phyloP scores from a whole-genome alignment of 106 monocot species.

The Alisma plantagoaquatica region DNA sequence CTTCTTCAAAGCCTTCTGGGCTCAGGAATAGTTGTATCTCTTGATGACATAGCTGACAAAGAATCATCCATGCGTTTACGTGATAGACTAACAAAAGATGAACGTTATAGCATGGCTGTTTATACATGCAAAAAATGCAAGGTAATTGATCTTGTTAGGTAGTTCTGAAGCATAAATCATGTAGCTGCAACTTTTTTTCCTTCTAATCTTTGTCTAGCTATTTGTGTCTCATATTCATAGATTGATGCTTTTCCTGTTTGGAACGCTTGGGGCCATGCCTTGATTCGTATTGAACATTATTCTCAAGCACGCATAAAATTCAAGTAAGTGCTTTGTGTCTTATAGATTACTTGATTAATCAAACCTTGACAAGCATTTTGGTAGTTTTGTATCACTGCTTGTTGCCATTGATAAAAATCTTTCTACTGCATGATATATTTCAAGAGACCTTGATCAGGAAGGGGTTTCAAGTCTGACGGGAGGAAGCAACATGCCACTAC shows the following conservation, averaged over 20 bases:
- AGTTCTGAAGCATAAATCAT: too few relatives aligned
- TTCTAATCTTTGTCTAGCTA: not conserved
- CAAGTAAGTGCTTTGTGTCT: too few relatives aligned
- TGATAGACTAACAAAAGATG: constrained; percentile 72
- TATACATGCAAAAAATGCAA: constrained; percentile 99
- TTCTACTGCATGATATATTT: too few relatives aligned
- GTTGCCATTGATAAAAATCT: not conserved
- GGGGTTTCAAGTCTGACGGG: too few relatives aligned
- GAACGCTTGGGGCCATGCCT: constrained; percentile 94
- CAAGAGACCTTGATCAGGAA: too few relatives aligned
- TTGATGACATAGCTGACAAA: constrained; percentile 86
- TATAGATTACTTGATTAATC: not conserved
- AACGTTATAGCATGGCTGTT: constrained; percentile 91
- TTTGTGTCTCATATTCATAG: constrained; percentile 19
- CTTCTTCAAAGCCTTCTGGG: constrained; percentile 96
- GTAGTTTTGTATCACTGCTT: not conserved
- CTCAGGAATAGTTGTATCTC: constrained; percentile 83
- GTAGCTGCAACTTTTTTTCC: too few relatives aligned
- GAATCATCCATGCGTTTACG: constrained; percentile 70
- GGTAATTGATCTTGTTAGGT: constrained; percentile 39
- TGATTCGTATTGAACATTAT: constrained; percentile 86
- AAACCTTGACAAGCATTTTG: not conserved
- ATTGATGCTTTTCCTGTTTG: constrained; percentile 93
- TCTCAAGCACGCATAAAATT: constrained; percentile 93
- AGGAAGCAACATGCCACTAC: too few relatives aligned